A percentile compares a stretch with the other conserved stretches of the same genome.
phyloP scores from a whole-genome alignment of 2,329 filamentous ascomycete genomes.

The Arachnopeziza araneosa region DNA sequence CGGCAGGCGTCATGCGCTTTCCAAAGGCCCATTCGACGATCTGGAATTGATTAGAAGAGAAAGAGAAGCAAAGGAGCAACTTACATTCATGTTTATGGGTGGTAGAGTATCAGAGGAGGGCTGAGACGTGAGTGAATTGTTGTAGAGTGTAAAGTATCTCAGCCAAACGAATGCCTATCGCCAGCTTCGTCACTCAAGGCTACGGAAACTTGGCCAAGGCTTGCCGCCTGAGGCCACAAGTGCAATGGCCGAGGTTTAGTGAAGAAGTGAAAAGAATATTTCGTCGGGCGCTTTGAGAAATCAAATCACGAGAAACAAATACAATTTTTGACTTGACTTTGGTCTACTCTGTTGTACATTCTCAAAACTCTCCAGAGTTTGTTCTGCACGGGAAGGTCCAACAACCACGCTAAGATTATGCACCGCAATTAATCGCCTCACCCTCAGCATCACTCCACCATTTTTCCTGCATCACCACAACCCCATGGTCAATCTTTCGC shows the following conservation, averaged over 20 bases:
- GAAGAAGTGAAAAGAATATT: background rate
- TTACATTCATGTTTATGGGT: constrained; percentile 1
- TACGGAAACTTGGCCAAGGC: constrained; percentile 2
- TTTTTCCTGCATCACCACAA: background rate
- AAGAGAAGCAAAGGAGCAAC: background rate
- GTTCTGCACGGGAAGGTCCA: background rate
- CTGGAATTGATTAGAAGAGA: constrained; percentile 38
- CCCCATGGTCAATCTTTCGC: constrained; percentile 20
- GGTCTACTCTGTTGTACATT: background rate
- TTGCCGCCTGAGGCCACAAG: background rate
- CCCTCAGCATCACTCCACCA: background rate
- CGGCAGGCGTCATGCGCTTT: constrained; percentile 96
- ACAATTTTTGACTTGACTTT: background rate
- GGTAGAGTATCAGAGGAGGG: background rate
- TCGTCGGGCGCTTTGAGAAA: background rate
- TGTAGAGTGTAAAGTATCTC: background rate
- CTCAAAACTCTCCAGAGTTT: background rate
- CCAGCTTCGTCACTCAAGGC: constrained; percentile 10
- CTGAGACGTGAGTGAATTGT: background rate
- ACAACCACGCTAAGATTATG: background rate
- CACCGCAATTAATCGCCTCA: background rate
- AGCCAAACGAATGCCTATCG: constrained; percentile 8
- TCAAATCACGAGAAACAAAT: no score
- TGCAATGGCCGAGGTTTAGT: background rate
- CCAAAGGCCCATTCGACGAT: constrained; percentile 99